Evolutionary conservation across 176 grass and related monocot genomes (phyloP).

Genomic region (Oropetium thomaeum): DNA sequence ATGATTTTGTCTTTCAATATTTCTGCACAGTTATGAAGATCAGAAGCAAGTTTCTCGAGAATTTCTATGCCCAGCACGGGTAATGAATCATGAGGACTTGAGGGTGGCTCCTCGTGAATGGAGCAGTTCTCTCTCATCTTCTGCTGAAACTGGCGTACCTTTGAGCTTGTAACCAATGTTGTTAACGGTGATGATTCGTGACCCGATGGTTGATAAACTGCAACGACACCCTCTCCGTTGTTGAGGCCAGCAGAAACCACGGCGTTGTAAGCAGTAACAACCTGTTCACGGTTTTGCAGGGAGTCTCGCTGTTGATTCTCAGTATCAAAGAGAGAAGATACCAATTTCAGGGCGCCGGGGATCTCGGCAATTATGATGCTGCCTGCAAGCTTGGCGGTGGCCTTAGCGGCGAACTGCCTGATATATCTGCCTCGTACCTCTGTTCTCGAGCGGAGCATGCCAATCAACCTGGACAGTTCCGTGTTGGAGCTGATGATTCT

Average conservation of each 20-base stretch:
- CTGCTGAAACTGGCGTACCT: background rate
- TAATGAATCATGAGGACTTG: background rate
- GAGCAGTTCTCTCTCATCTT: background rate
- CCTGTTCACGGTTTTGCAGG: too few species aligned
- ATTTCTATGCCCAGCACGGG: background rate
- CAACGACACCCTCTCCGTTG: too few species aligned
- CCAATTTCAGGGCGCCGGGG: background rate
- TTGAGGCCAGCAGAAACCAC: rapidly evolving
- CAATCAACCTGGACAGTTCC: background rate
- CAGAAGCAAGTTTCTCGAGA: background rate
- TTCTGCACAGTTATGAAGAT: background rate
- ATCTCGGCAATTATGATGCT: background rate
- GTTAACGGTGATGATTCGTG: too few species aligned
- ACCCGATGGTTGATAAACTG: too few species aligned
- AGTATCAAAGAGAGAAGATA: background rate
- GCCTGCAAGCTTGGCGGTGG: background rate
- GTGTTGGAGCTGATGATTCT: background rate
- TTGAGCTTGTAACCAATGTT: background rate
- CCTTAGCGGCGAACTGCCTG: background rate
- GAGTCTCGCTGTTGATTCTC: too few species aligned
- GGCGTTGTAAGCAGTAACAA: too few species aligned
- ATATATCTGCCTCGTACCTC: background rate
- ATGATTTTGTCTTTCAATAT: background rate
- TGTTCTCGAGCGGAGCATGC: background rate
- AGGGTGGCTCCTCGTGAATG: background rate